A percentile compares a stretch with the other conserved stretches of the same genome.
Conservation (phyloP, 371 early-diverging fungal genomes). For the Syncephalastrum contaminatum region DNA sequence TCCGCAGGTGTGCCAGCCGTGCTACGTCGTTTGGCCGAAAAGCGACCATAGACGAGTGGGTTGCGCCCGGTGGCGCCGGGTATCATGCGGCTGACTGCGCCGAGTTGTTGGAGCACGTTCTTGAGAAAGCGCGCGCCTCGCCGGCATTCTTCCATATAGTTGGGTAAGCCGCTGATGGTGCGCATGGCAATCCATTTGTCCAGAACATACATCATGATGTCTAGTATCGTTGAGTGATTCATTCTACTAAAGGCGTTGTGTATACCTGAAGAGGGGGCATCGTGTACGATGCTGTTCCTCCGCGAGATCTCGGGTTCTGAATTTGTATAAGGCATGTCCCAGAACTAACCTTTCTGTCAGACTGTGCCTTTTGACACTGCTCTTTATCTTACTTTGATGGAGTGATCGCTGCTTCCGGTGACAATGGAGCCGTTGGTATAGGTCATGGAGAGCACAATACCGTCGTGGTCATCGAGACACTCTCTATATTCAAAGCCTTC, state of each 20-base stretch:
- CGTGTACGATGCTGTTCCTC: conserved; percentile 24
- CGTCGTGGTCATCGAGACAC: conserved; percentile 59
- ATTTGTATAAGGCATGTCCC: conserved; percentile 28
- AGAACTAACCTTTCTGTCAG: conserved; percentile 19
- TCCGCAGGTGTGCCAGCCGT: conserved; percentile 4
- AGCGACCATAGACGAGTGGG: conserved; percentile 76
- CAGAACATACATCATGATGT: conserved; percentile 62
- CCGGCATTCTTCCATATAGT: conserved; percentile 72
- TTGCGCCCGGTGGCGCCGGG: conserved; percentile 67
- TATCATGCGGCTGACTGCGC: conserved; percentile 69
- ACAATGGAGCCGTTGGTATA: conserved; percentile 59
- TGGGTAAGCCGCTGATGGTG: conserved; percentile 66
- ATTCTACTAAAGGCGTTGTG: background rate
- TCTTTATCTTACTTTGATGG: conserved; percentile 51
- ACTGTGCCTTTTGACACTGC: no score
- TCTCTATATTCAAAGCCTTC: conserved; percentile 65
- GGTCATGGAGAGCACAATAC: conserved; percentile 66
- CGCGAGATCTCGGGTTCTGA: conserved; percentile 26
- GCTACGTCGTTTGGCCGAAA: conserved; percentile 40
- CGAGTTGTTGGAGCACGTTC: conserved; percentile 69
- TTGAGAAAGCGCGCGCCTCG: conserved; percentile 75
- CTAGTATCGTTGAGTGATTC: conserved; percentile 14
- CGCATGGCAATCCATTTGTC: conserved; percentile 72
- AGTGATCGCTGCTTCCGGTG: conserved; percentile 69
- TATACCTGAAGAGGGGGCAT: conserved; percentile 26